Base-by-base conservation (phyloP, 179 eudicot species). In the Vitellaria paradoxa region DNA sequence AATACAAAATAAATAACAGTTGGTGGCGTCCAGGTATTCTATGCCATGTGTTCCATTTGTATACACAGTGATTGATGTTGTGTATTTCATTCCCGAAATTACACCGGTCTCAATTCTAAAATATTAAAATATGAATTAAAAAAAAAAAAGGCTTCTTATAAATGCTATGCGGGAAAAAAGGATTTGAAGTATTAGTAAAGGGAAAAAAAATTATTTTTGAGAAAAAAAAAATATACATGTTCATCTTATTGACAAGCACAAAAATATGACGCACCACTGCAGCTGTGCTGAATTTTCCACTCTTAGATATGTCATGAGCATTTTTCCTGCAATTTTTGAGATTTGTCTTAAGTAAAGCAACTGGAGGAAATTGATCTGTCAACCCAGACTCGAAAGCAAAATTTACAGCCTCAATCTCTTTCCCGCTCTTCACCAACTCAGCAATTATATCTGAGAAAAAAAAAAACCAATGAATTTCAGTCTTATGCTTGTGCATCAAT, bases 401-500 rank as follows among this genome's bases (percentile, higher is more conserved):
- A 80, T 87, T 86, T 10, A 86, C 83, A 21, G 89, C 88, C 74
- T 87, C 91, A 45, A 87, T 82, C 74, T 86, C 87, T 83, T 89
- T 89, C 40, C 84, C 88, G 53, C 72, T 85, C 74, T 81, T 84
- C 71, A 87, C 83, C 81, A 89, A 79, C 76, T 84, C 87, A 69
- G 84, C 84, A 76, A 89, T 87, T 42, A 87, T 68, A 76, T 77
- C 92, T 89, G 88, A 30, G 24, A 7, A 69, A 12, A 21, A 69
- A 12, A 21, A 0, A 68, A 56, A 9, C 55, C 3, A 60, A 53
- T 47, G 7, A 9, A 65, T 45, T 23, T 23, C 47, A 49, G 11
- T 63, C 9, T 50, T 14, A 56, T 17, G 14, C n/a, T 17, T 18
- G 20, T 13, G 2, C 11, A 65, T 37, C 4, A 18, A 1, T 42